Base-by-base conservation (phyloP, 2,329 filamentous ascomycete genomes). In the Ilyonectria destructans region DNA sequence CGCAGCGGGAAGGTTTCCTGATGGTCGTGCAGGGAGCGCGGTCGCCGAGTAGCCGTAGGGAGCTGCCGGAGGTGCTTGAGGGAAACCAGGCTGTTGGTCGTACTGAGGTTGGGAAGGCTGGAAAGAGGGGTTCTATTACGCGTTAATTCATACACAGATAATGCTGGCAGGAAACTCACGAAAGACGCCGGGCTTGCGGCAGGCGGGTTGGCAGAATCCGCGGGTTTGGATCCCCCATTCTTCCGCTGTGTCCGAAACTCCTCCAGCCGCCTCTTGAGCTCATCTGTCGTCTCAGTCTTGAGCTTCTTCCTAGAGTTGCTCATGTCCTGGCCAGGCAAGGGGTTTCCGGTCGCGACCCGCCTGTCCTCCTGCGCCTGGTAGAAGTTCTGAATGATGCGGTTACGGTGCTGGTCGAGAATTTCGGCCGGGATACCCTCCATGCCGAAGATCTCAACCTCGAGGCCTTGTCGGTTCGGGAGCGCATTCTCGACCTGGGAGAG, bases 391-490 rank as follows among this genome's bases (percentile, higher is more conserved):
- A 95, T 90, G 79, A 98, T 94, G 76, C 93, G 90, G 82, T 96
- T 93, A 78, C 93, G 92, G 85, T 98, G 95, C 77, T 93, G 89
- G 76, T 94, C 89, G 65, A 94, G 85, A 69, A 97, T 89, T 65
- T 97, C 94, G 66, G 94, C 92, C 3, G 96, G 96, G 43, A 98
- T 94, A 78, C 96, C 96, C 81, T 98, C 95, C 93, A 98, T 98
- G 77, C 96, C 96, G 80, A 98, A 99, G 77, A 99, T 98, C 82
- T 99, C 96, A 68, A 97, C 90, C 68, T 97, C 94, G 68, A 97
- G 90, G 67, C 92, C 92, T 71, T 94, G 90, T 70, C 96, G 91
- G 77, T 96, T 96, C 0, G 93, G 91, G 3, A 98, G 88, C 57
- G 96, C 95, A 86, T 98, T 98, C 76, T 98, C 96, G 77, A 99